A percentile compares a stretch with the other conserved stretches of the same genome.
These are phyloP conservation scores for Agaricus sinodeliciosus DNA, from an alignment of 768 basidiomycete genomes.

Conservation along the genomic window DNA sequence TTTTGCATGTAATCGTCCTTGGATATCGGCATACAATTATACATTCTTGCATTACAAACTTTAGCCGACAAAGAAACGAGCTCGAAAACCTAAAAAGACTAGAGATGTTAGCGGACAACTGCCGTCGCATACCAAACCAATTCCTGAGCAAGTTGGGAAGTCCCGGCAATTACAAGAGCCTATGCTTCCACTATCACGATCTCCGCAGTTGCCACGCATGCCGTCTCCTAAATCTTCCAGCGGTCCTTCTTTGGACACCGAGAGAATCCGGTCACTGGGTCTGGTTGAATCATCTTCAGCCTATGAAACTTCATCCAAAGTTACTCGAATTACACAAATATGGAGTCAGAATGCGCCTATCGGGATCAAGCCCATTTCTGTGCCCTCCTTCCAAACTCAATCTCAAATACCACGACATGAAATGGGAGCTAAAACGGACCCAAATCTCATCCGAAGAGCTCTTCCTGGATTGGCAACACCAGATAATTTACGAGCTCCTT, in stretches of 20 bases:
- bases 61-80: slow-evolving; percentile 73
- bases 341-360: slow-evolving; percentile 28
- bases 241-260: neutral
- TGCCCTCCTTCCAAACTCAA: neutral
- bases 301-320: slow-evolving; percentile 5
- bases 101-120: slow-evolving; percentile 10
- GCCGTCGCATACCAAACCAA: neutral
- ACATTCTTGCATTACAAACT: slow-evolving; percentile 17
- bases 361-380: slow-evolving; percentile 18
- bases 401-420: neutral
- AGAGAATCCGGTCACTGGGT: neutral
- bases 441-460: slow-evolving; percentile 22
- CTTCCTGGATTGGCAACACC: slow-evolving; percentile 32
- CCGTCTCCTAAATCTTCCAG: neutral
- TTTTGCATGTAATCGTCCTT: slow-evolving; percentile 17
- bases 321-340: slow-evolving; percentile 20
- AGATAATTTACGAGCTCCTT: slow-evolving; percentile 1
- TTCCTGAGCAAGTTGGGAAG: neutral
- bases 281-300: neutral
- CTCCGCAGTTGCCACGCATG: neutral
- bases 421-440: neutral
- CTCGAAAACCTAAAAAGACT: slow-evolving; percentile 57
- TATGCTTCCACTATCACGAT: neutral
- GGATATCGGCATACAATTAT: slow-evolving; percentile 24
- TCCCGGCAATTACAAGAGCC: neutral